These are phyloP conservation scores for Acacia concinna DNA, from an alignment of 331 rosid genomes.

Conservation along the genomic window DNA sequence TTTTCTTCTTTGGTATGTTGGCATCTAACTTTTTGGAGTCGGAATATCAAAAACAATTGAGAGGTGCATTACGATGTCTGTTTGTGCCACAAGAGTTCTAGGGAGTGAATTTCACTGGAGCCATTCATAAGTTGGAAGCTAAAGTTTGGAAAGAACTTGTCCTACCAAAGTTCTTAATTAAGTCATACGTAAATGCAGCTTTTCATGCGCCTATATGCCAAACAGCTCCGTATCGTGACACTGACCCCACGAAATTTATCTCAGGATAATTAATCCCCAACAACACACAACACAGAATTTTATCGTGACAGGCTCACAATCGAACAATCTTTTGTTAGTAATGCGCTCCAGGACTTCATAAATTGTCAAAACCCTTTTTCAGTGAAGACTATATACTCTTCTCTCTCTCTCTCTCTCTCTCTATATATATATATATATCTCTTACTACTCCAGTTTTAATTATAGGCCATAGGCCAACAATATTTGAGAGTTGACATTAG, in stretches of 20 bases:
- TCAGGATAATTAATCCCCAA: no score
- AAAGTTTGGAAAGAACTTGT: neutral
- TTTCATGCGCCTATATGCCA: neutral
- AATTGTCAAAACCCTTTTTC: no score
- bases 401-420: no score
- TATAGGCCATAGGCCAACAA: no score
- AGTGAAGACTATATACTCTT: no score
- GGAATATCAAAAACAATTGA: constrained; percentile 20
- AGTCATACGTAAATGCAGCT: neutral
- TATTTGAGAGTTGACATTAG: no score
- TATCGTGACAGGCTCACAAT: no score
- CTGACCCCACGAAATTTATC: neutral
- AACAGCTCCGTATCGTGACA: neutral
- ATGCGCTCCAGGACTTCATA: no score
- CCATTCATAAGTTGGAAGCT: neutral
- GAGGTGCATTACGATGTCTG: neutral
- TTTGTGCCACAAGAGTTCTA: neutral
- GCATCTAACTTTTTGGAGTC: neutral
- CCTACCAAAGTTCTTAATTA: neutral
- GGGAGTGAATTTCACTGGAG: neutral
- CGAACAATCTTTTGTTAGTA: no score
- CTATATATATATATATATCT: no score
- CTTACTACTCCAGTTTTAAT: no score
- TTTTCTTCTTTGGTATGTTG: constrained; percentile 4
- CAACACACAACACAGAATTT: no score